These are phyloP conservation scores for Lodderomyces jiufengensis DNA, from an alignment of 1,139 yeast species.

Conservation along the genomic window DNA sequence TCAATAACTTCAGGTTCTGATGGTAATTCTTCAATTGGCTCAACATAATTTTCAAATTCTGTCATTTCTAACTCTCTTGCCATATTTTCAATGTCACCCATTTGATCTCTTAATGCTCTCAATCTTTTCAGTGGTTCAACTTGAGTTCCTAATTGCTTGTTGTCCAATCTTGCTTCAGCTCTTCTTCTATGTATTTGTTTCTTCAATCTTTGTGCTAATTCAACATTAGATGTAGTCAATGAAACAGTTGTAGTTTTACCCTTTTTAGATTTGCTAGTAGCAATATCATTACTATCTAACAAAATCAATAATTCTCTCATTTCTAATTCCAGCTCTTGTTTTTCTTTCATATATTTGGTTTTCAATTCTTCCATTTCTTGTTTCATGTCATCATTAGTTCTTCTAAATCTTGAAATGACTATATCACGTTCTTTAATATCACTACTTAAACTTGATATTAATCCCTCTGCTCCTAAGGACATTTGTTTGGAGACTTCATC, in stretches of 20 bases:
- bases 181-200: slow-evolving; percentile 60
- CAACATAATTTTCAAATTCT: slow-evolving; percentile 53
- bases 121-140: slow-evolving; percentile 78
- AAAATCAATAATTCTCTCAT: slow-evolving; percentile 79
- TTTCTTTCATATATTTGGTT: slow-evolving; percentile 65
- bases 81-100: slow-evolving; percentile 81
- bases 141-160: slow-evolving; percentile 52
- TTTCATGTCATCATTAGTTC: slow-evolving; percentile 61
- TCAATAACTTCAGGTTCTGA: slow-evolving; percentile 15
- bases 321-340: slow-evolving; percentile 85
- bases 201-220: slow-evolving; percentile 49
- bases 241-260: slow-evolving; percentile 32
- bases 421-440: slow-evolving; percentile 74
- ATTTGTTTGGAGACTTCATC: slow-evolving; percentile 74
- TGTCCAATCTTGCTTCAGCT: slow-evolving; percentile 56
- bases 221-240: slow-evolving; percentile 39
- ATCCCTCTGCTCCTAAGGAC: slow-evolving; percentile 80
- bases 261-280: slow-evolving; percentile 23
- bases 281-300: slow-evolving; percentile 39
- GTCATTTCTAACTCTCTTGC: slow-evolving; percentile 87
- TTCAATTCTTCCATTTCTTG: slow-evolving; percentile 70
- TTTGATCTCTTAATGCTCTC: slow-evolving; percentile 71
- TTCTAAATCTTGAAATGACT: slow-evolving; percentile 62
- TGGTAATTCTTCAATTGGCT: slow-evolving; percentile 6
- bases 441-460: slow-evolving; percentile 64